A percentile compares a stretch with the other conserved stretches of the same genome.
Evolutionary conservation across 257 asterid genomes (phyloP).

Genomic region (Catharanthus roseus): DNA sequence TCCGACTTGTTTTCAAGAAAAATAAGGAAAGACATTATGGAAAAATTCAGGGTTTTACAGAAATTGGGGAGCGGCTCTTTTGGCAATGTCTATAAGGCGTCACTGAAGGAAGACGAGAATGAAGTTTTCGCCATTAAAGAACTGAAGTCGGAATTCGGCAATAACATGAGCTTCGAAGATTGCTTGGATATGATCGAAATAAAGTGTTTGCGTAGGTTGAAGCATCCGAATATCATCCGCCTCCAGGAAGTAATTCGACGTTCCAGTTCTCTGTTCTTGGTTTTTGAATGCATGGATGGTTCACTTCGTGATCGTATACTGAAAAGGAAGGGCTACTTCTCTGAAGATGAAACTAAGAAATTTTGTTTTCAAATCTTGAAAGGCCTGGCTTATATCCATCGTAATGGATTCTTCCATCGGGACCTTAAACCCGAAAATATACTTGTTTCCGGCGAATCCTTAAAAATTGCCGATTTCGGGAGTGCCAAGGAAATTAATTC

Average conservation of each 20-base stretch:
- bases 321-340: neutral
- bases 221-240: neutral
- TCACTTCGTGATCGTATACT: neutral
- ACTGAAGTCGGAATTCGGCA: neutral
- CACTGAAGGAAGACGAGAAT: neutral
- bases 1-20: no score
- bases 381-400: neutral
- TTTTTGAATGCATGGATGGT: neutral
- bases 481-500: neutral
- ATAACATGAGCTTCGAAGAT: no score
- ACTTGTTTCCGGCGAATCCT: neutral
- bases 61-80: neutral
- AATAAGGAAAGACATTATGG: no score
- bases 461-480: neutral
- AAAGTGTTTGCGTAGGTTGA: neutral
- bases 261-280: neutral
- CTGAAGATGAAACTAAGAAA: neutral
- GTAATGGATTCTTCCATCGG: neutral
- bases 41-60: neutral
- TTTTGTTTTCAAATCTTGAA: neutral
- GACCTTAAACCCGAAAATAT: neutral
- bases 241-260: neutral
- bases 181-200: neutral
- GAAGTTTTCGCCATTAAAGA: neutral
- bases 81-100: neutral